Evolutionary conservation across 176 grass and related monocot species (phyloP).

Genomic region (Avena sativa): DNA sequence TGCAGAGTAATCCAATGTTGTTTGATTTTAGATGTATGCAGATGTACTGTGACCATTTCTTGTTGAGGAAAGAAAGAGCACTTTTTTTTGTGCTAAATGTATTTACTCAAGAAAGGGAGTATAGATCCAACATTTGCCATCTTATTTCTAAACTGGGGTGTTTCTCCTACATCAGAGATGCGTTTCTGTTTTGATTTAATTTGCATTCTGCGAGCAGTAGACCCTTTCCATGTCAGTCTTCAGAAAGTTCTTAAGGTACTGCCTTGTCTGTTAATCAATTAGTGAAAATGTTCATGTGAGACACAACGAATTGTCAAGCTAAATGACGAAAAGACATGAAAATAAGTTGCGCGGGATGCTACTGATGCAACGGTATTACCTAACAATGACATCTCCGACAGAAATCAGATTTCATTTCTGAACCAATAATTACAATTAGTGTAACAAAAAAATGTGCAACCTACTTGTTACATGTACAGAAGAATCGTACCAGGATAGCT

Average conservation of each 20-base stretch:
- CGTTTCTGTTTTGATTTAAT: neutral
- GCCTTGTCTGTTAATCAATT: neutral
- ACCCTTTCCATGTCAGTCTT: neutral
- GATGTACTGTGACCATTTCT: neutral
- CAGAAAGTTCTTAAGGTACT: neutral
- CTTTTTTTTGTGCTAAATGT: neutral
- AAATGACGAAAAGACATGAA: neutral
- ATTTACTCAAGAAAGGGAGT: conserved; percentile 1
- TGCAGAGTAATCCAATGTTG: neutral
- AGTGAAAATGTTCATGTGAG: neutral
- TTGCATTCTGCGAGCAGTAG: neutral
- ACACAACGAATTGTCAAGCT: neutral
- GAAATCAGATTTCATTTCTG: conserved; percentile 14
- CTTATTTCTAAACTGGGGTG: neutral
- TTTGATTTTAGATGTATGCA: neutral
- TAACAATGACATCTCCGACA: neutral
- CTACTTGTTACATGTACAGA: conserved; percentile 53
- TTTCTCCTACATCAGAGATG: neutral
- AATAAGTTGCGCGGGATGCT: neutral
- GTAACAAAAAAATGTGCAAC: neutral
- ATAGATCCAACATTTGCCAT: neutral
- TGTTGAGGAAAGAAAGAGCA: neutral
- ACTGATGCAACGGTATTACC: neutral
- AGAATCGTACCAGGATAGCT: conserved; percentile 22
- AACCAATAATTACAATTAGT: conserved; percentile 12